A percentile compares a stretch with the other conserved stretches of the same genome.
These are phyloP conservation scores for Venturia aucupariae DNA, from an alignment of 2,329 filamentous ascomycete genomes.

Conservation along the genomic window DNA sequence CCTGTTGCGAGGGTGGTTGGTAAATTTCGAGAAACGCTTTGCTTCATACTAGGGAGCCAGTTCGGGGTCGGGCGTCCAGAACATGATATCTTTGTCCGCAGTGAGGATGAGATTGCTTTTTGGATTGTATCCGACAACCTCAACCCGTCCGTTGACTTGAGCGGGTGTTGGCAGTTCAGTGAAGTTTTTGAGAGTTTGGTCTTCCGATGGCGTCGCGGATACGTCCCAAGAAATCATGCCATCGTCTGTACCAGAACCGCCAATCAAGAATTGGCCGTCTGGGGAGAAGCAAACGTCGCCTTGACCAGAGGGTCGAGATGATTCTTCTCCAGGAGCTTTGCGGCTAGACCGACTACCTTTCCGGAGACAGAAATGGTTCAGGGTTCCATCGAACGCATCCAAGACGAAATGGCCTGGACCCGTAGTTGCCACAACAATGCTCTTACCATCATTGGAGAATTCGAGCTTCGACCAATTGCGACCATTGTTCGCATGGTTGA, in stretches of 20 bases:
- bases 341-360: conserved; percentile 37
- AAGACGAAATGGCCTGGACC: conserved; percentile 80
- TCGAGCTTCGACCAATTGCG: conserved; percentile 83
- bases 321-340: conserved; percentile 32
- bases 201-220: conserved; percentile 42
- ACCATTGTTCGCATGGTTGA: conserved; percentile 31
- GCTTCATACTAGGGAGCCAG: conserved; percentile 3
- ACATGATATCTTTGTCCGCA: conserved; percentile 65
- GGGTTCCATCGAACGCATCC: conserved; percentile 78
- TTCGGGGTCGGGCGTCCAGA: conserved; percentile 41
- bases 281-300: conserved; percentile 83
- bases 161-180: conserved; percentile 51
- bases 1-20: neutral
- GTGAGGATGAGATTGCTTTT: conserved; percentile 86
- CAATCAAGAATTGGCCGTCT: conserved; percentile 80
- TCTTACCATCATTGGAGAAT: conserved; percentile 93
- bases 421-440: conserved; percentile 72
- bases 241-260: conserved; percentile 49
- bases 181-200: conserved; percentile 53
- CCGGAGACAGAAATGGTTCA: conserved; percentile 62
- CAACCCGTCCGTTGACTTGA: conserved; percentile 41
- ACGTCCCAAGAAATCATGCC: conserved; percentile 65
- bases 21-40: neutral
- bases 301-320: conserved; percentile 38
- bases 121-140: conserved; percentile 79